phyloP scores from a whole-genome alignment of 371 early-diverging fungal species.

The Mucor plumbeus region DNA sequence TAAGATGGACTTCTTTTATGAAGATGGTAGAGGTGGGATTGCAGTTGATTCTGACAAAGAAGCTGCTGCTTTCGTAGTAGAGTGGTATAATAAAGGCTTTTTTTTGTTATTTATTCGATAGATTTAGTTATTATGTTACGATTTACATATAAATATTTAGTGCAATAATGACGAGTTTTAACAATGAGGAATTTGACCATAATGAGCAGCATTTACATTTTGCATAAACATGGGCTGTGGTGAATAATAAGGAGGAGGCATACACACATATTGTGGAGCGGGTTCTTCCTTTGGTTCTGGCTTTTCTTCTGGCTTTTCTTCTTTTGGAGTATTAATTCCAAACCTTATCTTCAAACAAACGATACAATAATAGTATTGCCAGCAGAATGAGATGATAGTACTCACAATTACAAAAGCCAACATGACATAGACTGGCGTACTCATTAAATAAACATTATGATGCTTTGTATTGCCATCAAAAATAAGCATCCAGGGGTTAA shows the following conservation, averaged over 20 bases:
- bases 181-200: background rate
- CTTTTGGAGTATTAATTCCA: conserved; percentile 32
- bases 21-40: too few relatives aligned
- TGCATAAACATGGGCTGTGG: conserved; percentile 28
- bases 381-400: conserved; percentile 34
- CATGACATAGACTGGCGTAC: conserved; percentile 46
- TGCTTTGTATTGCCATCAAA: conserved; percentile 49
- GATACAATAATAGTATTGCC: conserved; percentile 53
- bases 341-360: conserved; percentile 28
- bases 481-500: conserved; percentile 49
- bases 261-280: conserved; percentile 3
- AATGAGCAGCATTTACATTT: conserved; percentile 15
- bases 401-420: conserved; percentile 40
- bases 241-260: conserved; percentile 21
- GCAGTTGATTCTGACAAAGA: too few relatives aligned
- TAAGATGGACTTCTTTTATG: too few relatives aligned
- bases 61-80: too few relatives aligned
- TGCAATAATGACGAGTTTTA: background rate
- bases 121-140: too few relatives aligned
- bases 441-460: conserved; percentile 41
- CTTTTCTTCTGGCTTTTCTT: conserved; percentile 7
- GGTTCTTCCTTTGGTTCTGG: conserved; percentile 18
- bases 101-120: too few relatives aligned
- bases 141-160: too few relatives aligned
- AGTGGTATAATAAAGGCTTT: too few relatives aligned